Percentiles rank a stretch among this genome's conserved stretches.
Conservation (phyloP, 1,284 basidiomycete species). For the Pseudomicrostroma phylloplanum region DNA sequence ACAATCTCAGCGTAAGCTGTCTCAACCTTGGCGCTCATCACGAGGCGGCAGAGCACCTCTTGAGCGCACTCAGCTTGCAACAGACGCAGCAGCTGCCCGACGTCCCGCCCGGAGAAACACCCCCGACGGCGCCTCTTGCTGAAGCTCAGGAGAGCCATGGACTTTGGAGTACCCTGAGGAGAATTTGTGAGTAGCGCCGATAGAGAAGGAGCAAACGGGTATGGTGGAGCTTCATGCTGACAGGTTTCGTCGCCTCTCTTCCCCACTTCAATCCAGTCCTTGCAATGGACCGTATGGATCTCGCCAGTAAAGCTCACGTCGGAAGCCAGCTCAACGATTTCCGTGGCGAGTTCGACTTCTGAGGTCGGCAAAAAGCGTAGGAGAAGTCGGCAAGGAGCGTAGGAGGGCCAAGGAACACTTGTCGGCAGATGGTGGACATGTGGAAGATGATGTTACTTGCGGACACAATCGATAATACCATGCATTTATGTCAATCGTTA, state of each 20-base stretch:
- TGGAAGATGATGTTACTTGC: too few relatives aligned
- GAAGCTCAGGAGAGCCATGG: conserved; percentile 54
- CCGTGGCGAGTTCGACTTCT: conserved; percentile 76
- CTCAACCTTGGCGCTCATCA: conserved; percentile 90
- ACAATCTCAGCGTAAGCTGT: conserved; percentile 96
- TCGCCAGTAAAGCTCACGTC: conserved; percentile 56
- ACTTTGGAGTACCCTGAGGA: conserved; percentile 84
- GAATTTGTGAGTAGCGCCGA: conserved; percentile 55
- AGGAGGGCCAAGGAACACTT: too few relatives aligned
- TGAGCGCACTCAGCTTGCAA: conserved; percentile 83
- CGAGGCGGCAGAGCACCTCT: conserved; percentile 93
- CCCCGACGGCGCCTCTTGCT: conserved; percentile 25
- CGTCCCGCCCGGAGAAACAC: conserved; percentile 28
- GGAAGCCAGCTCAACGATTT: conserved; percentile 64
- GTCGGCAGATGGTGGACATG: too few relatives aligned
- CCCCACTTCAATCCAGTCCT: conserved; percentile 18
- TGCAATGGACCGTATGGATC: conserved; percentile 54
- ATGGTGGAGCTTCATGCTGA: neutral
- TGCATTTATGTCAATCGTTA: too few relatives aligned
- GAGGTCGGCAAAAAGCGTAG: neutral
- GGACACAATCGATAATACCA: too few relatives aligned
- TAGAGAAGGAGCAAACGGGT: too few relatives aligned
- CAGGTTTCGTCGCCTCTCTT: neutral
- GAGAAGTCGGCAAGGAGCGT: too few relatives aligned
- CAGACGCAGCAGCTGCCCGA: conserved; percentile 50